Base-by-base conservation (phyloP, 2,329 filamentous ascomycete species). In the Eutypella sp. region DNA sequence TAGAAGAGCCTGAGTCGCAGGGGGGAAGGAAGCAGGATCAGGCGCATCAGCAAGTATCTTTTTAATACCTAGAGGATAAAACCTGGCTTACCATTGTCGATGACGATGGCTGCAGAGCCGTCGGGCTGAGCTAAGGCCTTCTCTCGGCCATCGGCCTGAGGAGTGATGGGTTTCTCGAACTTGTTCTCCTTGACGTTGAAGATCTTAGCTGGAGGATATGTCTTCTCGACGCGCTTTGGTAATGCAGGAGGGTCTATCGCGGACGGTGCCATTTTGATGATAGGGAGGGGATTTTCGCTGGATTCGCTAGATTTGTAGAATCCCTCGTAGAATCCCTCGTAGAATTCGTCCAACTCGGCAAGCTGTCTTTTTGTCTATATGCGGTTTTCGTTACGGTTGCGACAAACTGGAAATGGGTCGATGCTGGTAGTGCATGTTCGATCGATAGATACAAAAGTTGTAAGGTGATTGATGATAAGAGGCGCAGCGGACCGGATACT, bases 11-110 rank as follows among this genome's bases (percentile, higher is more conserved):
- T 96, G 57, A 40, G 43, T 25, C 23, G 40, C 15, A 51, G 2
- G n/a, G n/a, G n/a, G 16, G 41, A 20, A 33, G 29, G 16, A 42
- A 20, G 18, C 39, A 20, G 41, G 31, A 37, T 57, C 49, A 54
- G 52, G 22, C 45, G 42, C 40, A 36, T 41, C 15, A 11, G n/a
- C 4, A 15, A 33, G 15, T 24, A 25, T 31, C 27, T n/a, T 15
- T 19, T 23, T 39, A n/a, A n/a, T n/a, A n/a, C n/a, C n/a, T n/a
- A 9, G 19, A 22, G 8, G n/a, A 39, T 27, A 11, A 20, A 41
- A 41, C 31, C 44, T 22, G 24, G 11, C 68, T 49, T 71, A 95
- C 91, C 93, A 85, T 96, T 96, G 72, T 99, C 93, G 62, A 99
- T 97, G 51, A 99, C 88, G 60, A 99, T 96, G 42, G 90, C 89